Evolutionary conservation across 257 asterid species (phyloP), one percentile per base, ranked within the genome.

Genomic region (Perilla frutescens): DNA sequence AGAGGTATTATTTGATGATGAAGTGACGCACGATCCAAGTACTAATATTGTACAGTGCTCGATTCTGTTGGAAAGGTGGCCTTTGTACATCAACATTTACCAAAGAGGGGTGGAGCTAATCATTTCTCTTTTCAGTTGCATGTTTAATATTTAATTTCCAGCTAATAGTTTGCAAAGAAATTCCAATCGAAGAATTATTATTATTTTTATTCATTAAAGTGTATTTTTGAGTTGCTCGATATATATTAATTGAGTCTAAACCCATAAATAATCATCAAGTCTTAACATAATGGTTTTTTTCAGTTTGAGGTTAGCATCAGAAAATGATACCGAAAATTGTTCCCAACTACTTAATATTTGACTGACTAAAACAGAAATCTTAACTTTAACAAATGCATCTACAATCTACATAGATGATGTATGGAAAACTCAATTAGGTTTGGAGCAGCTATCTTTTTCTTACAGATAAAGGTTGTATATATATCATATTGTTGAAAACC

Each of bases 381-480:
- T 58, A 57, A 14, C 9, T 43, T 14, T 36, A 45, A 53, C 67
- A 51, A 4, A 76, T n/a, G 32, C 26, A 20, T 20, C 26, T 20
- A 20, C 26, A 20, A 20, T 20, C 26, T 20, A 20, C 26, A 20
- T 20, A 20, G 37, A 34, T 34, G 11, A 39, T 6, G 47, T 13
- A 36, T 50, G n/a, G 13, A 53, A 7, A 44, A 63, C 34, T 57
- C 66, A 76, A 63, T 55, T 47, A 41, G 68, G 73, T 63, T 63
- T 71, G 72, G 68, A 66, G 62, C 39, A 40, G 8, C 70, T 51
- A 73, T 78, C 78, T 41, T 67, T 78, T 68, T 67, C 82, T 13
- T 63, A 51, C 7, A 29, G 62, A 71, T 29, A 54, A 53, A 65
- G 11, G 43, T 41, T 6, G 15, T 7, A 26, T 68, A 26, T 68